phyloP scores from a whole-genome alignment of 768 basidiomycete genomes.

The Pleurotus pulmonarius region DNA sequence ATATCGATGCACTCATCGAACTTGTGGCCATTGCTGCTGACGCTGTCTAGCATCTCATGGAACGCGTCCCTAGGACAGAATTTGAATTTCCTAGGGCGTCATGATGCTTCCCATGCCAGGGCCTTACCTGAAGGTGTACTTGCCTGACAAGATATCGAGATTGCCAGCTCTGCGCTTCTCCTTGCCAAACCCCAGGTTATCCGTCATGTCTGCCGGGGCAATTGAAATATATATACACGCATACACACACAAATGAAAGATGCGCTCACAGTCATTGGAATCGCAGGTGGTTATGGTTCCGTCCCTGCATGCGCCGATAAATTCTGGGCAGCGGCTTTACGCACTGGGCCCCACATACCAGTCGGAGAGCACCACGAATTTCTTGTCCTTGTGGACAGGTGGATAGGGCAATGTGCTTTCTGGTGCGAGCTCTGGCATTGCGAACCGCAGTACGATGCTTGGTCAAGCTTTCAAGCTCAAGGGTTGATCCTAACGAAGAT shows the following conservation, averaged over 20 bases:
- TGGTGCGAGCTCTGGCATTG: constrained; percentile 33
- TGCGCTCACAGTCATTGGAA: constrained; percentile 80
- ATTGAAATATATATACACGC: neutral
- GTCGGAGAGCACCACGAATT: constrained; percentile 85
- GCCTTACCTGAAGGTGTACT: constrained; percentile 63
- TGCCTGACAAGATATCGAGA: constrained; percentile 63
- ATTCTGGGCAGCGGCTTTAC: neutral
- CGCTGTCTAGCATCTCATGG: constrained; percentile 79
- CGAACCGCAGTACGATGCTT: neutral
- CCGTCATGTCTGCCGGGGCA: constrained; percentile 65
- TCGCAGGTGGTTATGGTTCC: constrained; percentile 92
- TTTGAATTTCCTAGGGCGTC: neutral
- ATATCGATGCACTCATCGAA: constrained; percentile 85
- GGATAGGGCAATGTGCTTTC: constrained; percentile 78
- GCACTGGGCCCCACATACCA: constrained; percentile 47
- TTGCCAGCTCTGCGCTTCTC: constrained; percentile 73
- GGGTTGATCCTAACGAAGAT: neutral
- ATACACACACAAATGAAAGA: neutral
- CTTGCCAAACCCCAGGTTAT: constrained; percentile 83
- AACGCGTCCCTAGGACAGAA: constrained; percentile 69
- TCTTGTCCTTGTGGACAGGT: constrained; percentile 72
- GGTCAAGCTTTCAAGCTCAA: neutral
- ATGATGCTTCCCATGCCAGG: neutral
- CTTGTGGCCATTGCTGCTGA: constrained; percentile 67
- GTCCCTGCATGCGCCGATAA: constrained; percentile 51